A percentile compares a stretch with the other conserved stretches of the same genome.
phyloP scores from a whole-genome alignment of 371 early-diverging fungal genomes.

The Choanephora cucurbitarum region DNA sequence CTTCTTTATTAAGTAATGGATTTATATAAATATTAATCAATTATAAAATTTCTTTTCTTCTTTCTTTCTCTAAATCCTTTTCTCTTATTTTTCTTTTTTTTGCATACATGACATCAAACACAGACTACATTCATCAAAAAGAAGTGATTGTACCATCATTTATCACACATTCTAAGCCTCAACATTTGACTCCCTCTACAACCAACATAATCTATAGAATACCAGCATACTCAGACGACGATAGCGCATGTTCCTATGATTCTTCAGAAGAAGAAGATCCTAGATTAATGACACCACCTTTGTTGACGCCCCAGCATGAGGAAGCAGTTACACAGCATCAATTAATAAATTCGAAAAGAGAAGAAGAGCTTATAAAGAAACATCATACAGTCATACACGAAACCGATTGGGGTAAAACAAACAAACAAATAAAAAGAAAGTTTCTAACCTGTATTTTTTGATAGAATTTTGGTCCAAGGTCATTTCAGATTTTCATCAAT shows the following conservation, averaged over 20 bases:
- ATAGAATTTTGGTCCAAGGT: constrained; percentile 92
- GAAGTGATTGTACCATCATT: not conserved
- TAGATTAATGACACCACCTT: constrained; percentile 24
- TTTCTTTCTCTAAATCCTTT: constrained; percentile 2
- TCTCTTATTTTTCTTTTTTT: constrained; percentile 1
- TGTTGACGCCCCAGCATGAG: constrained; percentile 1
- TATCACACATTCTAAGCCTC: constrained; percentile 1
- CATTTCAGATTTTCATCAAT: constrained; percentile 78
- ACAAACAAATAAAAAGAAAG: not conserved
- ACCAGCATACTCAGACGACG: constrained; percentile 24
- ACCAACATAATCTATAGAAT: constrained; percentile 8
- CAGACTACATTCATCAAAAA: not conserved
- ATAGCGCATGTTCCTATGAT: constrained; percentile 27
- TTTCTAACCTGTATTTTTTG: not conserved
- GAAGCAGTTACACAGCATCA: not conserved
- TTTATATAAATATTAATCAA: constrained; percentile 7
- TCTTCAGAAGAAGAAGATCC: constrained; percentile 18
- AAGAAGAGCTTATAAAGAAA: not conserved
- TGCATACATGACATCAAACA: not conserved
- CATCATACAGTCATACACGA: constrained; percentile 24
- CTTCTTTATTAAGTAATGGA: no score
- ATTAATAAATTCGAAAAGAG: not conserved
- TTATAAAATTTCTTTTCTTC: constrained; percentile 2
- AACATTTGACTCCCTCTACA: not conserved
- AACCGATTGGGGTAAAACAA: constrained; percentile 71